Evolutionary conservation across 2,329 filamentous ascomycete genomes (phyloP).

Genomic region (Colletotrichum orchidophilum): DNA sequence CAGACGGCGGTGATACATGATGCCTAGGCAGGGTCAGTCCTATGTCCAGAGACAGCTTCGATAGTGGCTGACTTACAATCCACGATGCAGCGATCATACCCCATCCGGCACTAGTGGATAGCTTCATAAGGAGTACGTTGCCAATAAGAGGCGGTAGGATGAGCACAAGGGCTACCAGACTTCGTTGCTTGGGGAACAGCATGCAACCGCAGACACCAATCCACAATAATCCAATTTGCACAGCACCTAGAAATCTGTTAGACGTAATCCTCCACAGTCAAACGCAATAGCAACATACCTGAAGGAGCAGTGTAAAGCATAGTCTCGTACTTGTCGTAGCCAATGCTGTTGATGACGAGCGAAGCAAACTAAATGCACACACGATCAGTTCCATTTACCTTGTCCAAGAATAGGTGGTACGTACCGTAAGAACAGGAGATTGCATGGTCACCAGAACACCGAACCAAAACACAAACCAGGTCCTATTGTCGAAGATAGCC

Average conservation of each 20-base stretch:
- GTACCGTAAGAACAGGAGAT: conserved; percentile 53
- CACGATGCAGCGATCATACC: conserved; percentile 58
- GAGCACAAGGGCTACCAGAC: conserved; percentile 49
- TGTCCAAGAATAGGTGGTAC: background rate
- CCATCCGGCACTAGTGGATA: conserved; percentile 52
- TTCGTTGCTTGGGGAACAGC: conserved; percentile 50
- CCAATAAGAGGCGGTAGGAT: conserved; percentile 54
- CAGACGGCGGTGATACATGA: conserved; percentile 53
- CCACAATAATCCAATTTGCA: conserved; percentile 57
- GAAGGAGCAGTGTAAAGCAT: conserved; percentile 58
- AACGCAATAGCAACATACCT: background rate
- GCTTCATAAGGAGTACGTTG: conserved; percentile 52
- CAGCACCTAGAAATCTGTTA: conserved; percentile 44
- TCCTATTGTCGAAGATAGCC: conserved; percentile 52
- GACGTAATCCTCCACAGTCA: background rate
- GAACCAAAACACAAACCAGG: conserved; percentile 56
- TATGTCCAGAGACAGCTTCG: background rate
- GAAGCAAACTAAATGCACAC: conserved; percentile 51
- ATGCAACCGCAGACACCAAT: conserved; percentile 50
- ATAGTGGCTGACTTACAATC: conserved; percentile 43
- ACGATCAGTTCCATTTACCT: background rate
- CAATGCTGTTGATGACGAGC: conserved; percentile 57
- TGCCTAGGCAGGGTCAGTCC: conserved; percentile 37
- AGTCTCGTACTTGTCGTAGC: conserved; percentile 54
- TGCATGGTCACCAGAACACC: conserved; percentile 57